A percentile compares a stretch with the other conserved stretches of the same genome.
These are phyloP conservation scores for Trichoderma gracile DNA, from an alignment of 2,329 filamentous ascomycete species.

Conservation along the genomic window DNA sequence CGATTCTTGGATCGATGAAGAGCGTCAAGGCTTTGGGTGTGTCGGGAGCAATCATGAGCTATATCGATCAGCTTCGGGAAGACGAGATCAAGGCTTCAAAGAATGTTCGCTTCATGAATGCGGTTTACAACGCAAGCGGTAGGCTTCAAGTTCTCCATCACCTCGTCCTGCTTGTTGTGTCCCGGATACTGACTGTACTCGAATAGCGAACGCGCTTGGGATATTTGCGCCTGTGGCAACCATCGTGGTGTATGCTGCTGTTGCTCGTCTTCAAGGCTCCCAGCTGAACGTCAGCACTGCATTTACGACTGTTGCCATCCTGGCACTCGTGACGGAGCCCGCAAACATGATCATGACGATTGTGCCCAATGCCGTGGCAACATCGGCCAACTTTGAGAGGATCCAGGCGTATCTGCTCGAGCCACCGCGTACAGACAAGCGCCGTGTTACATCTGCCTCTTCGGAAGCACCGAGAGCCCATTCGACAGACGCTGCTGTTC, in stretches of 20 bases:
- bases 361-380: conserved; percentile 38
- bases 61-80: conserved; percentile 35
- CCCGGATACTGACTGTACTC: neutral
- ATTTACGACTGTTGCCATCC: conserved; percentile 44
- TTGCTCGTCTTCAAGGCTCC: conserved; percentile 30
- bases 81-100: conserved; percentile 36
- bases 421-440: conserved; percentile 11
- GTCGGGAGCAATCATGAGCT: conserved; percentile 26
- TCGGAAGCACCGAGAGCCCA: neutral
- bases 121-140: conserved; percentile 45
- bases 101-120: conserved; percentile 43
- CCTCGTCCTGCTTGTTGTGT: neutral
- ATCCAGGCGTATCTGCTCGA: conserved; percentile 41
- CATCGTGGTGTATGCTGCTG: conserved; percentile 39
- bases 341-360: conserved; percentile 49
- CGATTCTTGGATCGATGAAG: conserved; percentile 42
- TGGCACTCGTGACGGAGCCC: conserved; percentile 44
- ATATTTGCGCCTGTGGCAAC: conserved; percentile 46
- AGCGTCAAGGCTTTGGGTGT: conserved; percentile 45
- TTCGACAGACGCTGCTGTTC: neutral
- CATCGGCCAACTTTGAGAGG: conserved; percentile 40
- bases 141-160: neutral
- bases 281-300: conserved; percentile 40
- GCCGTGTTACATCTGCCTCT: neutral
- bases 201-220: conserved; percentile 44